Conservation (phyloP, 176 grass and related monocot genomes). For the Dendrocalamus sinicus region DNA sequence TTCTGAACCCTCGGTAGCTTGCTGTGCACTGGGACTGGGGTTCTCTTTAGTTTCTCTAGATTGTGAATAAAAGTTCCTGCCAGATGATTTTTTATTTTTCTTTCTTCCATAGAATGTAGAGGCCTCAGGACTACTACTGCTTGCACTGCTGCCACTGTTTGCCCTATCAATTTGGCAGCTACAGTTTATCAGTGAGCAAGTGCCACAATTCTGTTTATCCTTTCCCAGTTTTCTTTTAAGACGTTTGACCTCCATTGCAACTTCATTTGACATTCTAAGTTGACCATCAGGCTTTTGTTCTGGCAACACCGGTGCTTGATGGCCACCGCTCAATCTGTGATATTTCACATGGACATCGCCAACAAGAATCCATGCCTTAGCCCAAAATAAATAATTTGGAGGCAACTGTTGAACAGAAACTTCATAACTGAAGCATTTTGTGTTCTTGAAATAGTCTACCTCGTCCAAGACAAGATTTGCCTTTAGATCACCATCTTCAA, state of each 20-base stretch:
- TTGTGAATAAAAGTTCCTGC: slow-evolving; percentile 45
- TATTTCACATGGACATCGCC: slow-evolving; percentile 90
- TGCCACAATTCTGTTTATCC: slow-evolving; percentile 76
- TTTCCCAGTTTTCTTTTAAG: slow-evolving; percentile 95
- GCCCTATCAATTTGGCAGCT: slow-evolving; percentile 90
- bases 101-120: slow-evolving; percentile 63
- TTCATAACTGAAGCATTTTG: slow-evolving; percentile 44
- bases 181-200: slow-evolving; percentile 95
- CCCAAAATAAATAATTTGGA: slow-evolving; percentile 84
- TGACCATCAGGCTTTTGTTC: slow-evolving; percentile 57
- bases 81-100: slow-evolving; percentile 74
- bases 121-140: slow-evolving; percentile 74
- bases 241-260: slow-evolving; percentile 95
- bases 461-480: slow-evolving; percentile 60
- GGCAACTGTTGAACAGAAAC: slow-evolving; percentile 46
- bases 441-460: slow-evolving; percentile 43
- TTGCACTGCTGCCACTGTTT: slow-evolving; percentile 91
- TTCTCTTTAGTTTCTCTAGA: slow-evolving; percentile 45
- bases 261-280: slow-evolving; percentile 91
- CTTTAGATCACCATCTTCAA: slow-evolving; percentile 43
- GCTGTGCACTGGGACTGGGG: slow-evolving; percentile 12
- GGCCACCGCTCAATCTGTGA: slow-evolving; percentile 60
- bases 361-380: slow-evolving; percentile 90
- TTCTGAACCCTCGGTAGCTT: slow-evolving; percentile 47
- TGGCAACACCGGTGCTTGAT: slow-evolving; percentile 55